Evolutionary conservation across 441 rosid species (phyloP).

Genomic region (Corymbia citriodora): DNA sequence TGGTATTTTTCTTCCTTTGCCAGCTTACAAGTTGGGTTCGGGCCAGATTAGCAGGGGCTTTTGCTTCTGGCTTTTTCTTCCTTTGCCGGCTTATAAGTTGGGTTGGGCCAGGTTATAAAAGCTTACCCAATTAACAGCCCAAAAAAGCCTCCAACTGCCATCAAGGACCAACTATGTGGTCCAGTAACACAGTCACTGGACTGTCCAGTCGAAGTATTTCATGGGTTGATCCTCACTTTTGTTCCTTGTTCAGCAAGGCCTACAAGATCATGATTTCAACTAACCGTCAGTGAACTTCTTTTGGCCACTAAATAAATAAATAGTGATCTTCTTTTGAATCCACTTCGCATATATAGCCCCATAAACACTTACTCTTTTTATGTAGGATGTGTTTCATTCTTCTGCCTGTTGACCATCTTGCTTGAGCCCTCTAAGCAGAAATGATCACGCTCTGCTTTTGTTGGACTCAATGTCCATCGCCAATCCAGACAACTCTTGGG

Average conservation of each 20-base stretch:
- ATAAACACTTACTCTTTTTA: background rate
- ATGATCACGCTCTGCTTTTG: background rate
- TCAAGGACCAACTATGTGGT: background rate
- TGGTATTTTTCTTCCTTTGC: background rate
- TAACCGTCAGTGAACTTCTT: background rate
- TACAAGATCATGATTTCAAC: background rate
- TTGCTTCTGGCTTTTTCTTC: background rate
- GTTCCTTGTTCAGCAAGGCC: background rate
- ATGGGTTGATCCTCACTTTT: background rate
- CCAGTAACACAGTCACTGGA: background rate
- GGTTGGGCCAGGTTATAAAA: background rate
- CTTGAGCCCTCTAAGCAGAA: background rate
- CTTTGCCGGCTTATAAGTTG: background rate
- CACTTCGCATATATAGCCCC: background rate
- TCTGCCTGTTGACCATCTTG: background rate
- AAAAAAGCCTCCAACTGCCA: background rate
- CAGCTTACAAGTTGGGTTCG: background rate
- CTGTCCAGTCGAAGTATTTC: background rate
- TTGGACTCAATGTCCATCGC: background rate
- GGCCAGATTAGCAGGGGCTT: background rate
- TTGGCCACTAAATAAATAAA: background rate
- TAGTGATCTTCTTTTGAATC: background rate
- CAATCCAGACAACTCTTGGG: background rate
- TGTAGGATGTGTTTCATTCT: background rate
- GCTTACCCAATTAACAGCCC: background rate